Conservation (phyloP, 2,329 filamentous ascomycete genomes). For the Pseudofabraea citricarpa region DNA sequence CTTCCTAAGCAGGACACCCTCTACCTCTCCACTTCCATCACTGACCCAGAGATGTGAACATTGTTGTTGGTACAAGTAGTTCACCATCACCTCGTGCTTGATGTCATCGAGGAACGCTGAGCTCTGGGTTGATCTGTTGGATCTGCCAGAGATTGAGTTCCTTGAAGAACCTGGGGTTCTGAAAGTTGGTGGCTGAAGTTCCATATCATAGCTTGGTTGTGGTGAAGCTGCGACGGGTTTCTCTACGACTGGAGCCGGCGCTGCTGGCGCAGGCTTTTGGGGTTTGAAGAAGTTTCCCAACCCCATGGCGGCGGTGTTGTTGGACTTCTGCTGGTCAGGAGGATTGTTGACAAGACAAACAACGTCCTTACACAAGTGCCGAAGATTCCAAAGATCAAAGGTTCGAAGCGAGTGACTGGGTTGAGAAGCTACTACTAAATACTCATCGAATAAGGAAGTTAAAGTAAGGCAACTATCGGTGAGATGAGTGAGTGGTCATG, state of each 20-base stretch:
- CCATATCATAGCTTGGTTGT: constrained; percentile 36
- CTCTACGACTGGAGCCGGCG: constrained; percentile 9
- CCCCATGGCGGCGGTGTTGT: constrained; percentile 48
- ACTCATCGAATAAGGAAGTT: constrained; percentile 9
- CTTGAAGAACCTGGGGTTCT: constrained; percentile 43
- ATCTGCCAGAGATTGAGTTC: constrained; percentile 43
- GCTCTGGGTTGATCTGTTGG: constrained; percentile 38
- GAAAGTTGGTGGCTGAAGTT: constrained; percentile 44
- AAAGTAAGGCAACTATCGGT: too few species aligned
- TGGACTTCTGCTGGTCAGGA: constrained; percentile 11
- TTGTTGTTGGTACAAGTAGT: constrained; percentile 77
- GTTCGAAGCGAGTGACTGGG: constrained; percentile 19
- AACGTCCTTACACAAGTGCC: too few species aligned
- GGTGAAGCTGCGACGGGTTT: constrained; percentile 14
- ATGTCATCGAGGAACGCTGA: constrained; percentile 64
- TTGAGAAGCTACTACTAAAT: constrained; percentile 13
- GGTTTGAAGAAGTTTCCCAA: constrained; percentile 59
- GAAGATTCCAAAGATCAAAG: not conserved
- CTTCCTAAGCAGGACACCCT: constrained; percentile 71
- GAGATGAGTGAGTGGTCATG: too few species aligned
- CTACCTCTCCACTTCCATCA: constrained; percentile 61
- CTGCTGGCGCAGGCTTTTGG: constrained; percentile 31
- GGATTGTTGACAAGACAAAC: constrained; percentile 11
- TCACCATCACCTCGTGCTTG: constrained; percentile 79
- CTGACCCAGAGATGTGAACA: constrained; percentile 70